phyloP scores from a whole-genome alignment of 352 stramenopile species.

The Blastocystis sp. region DNA sequence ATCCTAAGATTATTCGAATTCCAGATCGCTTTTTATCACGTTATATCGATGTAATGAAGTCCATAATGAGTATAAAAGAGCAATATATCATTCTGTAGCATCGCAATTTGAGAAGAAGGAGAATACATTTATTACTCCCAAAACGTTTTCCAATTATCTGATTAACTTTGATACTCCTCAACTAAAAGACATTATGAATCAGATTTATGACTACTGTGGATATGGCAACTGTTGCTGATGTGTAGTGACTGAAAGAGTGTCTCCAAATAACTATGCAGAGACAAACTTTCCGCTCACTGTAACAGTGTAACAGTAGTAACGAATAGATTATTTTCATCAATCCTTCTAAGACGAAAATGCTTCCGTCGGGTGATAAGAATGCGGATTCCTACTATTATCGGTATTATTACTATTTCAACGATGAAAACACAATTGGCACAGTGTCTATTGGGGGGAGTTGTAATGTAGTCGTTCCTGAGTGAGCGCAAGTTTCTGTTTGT shows the following conservation, averaged over 20 bases:
- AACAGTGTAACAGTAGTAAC: background rate
- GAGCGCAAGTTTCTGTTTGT: conserved; percentile 1
- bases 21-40: background rate
- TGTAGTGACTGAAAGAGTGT: background rate
- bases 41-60: background rate
- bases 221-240: background rate
- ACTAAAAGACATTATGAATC: conserved; percentile 17
- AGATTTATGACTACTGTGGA: background rate
- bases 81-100: background rate
- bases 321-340: conserved; percentile 44
- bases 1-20: background rate
- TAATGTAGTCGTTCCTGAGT: background rate
- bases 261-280: background rate
- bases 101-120: background rate
- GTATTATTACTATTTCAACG: conserved; percentile 38
- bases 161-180: background rate
- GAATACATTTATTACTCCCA: background rate
- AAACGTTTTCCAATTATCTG: conserved; percentile 39
- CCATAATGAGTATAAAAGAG: background rate
- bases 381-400: conserved; percentile 49
- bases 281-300: background rate
- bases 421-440: conserved; percentile 34
- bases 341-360: conserved; percentile 29
- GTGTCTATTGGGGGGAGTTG: background rate
- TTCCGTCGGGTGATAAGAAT: background rate